Evolutionary conservation across 495 filamentous ascomycete genomes (phyloP).

Genomic region (Tirmania nivea): DNA sequence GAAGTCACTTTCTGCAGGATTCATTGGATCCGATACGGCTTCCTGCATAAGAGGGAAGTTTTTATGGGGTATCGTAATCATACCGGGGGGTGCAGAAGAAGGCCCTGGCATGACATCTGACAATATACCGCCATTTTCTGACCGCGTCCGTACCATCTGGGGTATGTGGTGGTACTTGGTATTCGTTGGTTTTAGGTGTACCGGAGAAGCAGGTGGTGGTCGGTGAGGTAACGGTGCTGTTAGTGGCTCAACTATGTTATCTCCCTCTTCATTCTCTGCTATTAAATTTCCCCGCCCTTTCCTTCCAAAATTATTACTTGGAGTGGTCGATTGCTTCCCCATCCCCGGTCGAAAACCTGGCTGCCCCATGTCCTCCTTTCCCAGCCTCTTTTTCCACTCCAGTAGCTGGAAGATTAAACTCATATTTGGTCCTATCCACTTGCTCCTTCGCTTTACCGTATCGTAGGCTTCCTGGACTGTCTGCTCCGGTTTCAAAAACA

Average conservation of each 20-base stretch:
- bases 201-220: conserved; percentile 9
- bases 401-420: conserved; percentile 90
- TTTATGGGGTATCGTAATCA: conserved; percentile 15
- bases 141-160: conserved; percentile 17
- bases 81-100: conserved; percentile 17
- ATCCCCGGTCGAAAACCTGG: neutral
- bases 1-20: too few species aligned
- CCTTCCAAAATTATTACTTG: conserved; percentile 7
- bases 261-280: conserved; percentile 14
- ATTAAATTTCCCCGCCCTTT: conserved; percentile 12
- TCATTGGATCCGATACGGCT: too few species aligned
- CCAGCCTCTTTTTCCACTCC: conserved; percentile 58
- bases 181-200: neutral
- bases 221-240: conserved; percentile 17
- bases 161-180: conserved; percentile 9
- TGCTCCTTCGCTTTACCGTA: conserved; percentile 67
- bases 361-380: conserved; percentile 22
- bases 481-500: conserved; percentile 71
- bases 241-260: conserved; percentile 15
- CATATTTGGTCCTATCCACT: conserved; percentile 98
- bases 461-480: conserved; percentile 88
- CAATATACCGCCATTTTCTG: conserved; percentile 17
- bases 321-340: conserved; percentile 1
- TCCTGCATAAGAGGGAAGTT: neutral
- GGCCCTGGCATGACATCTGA: conserved; percentile 16